Evolutionary conservation across 257 asterid species (phyloP), one percentile per base, ranked within the genome.

Genomic region (Plantago elongata): DNA sequence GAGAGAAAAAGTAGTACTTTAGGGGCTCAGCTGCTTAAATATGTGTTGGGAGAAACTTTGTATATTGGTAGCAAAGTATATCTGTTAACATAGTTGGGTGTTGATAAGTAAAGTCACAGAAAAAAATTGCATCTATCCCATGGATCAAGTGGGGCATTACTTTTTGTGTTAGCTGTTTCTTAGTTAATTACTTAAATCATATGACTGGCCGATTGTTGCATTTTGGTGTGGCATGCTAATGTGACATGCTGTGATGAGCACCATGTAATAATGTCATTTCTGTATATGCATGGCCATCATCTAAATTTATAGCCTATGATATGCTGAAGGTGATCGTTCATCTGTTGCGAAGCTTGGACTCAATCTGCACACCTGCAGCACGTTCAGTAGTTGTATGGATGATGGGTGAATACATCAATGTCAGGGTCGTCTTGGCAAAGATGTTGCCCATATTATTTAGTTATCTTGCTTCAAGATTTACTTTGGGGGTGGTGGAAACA

Each of bases 301-400:
- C 50, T 56, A 10, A 61, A 59, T 51, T 55, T 66, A 55, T 63
- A 46, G 16, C 73, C 74, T 12, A 57, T 61, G 49, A 60, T 70
- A 63, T 67, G 9, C 74, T 85, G 79, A 74, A 92, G 99, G 90
- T 86, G 37, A 89, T 89, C 71, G 83, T 74, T 72, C 84, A 83
- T 74, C 75, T 93, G 89, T 72, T 81, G 56, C 81, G 87, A 71
- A 85, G 81, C 69, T 73, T 93, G 86, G 97, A 93, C 75, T 77
- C 88, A 61, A 80, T 85, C 66, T 56, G 57, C 66, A 84, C 89
- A n/a, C 86, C 96, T 54, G 76, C 85, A 51, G 95, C 96, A 60
- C 97, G 99, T 67, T 95, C 95, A 59, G 81, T 82, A 87, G 81
- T 93, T 50, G 81, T 89, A 72, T 93, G 99, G 99, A 84, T 93